Evolutionary conservation across 192 early-diverging fungal genomes (phyloP), one percentile per base, ranked within the genome.

Genomic region (Backusella luteola): DNA sequence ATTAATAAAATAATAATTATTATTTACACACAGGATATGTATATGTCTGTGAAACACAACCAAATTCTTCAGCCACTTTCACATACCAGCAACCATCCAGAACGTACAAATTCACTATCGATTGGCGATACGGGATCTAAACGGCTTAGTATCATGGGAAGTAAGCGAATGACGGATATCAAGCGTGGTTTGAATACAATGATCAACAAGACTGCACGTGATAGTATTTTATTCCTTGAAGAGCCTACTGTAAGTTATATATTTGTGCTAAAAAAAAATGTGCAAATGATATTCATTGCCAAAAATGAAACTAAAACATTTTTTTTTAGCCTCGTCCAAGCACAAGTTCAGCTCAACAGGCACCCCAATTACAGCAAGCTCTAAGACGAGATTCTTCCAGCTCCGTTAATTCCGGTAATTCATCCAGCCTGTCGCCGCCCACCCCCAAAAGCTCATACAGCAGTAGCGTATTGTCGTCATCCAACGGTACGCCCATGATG

Each of bases 31-130:
- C 71, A 81, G 80, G 90, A 91, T 29, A 84, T 91, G 14, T 92
- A 91, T 56, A 76, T 73, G 3, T 80, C 90, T 11, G 87, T 92
- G 19, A 91, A 91, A 69, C 76, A 86, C 9, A 79, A 88, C 52
- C 90, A 87, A 56, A 92, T 92, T 70, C 53, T 87, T 21, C 81
- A 87, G 29, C 86, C 87, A 32, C n/a, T 63, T 34, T 19, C 66
- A 8, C n/a, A 69, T 23, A 63, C 12, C 29, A 5, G 12, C n/a
- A 26, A 63, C 2, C 56, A 63, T 29, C 15, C 34, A 73, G 6
- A 78, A 29, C 35, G 23, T 63, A n/a, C 39, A 41, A 26, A 32
- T 42, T 29, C 56, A 63, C 32, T 29, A 63, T 63, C 56, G 8
- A 23, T 63, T 63, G 56, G 56, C 23, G 67, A 68, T 15, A 26